Percentiles rank a stretch among this genome's conserved stretches.
Evolutionary conservation across 495 filamentous ascomycete genomes (phyloP).

Genomic region (Penicillium macrosclerotiorum): DNA sequence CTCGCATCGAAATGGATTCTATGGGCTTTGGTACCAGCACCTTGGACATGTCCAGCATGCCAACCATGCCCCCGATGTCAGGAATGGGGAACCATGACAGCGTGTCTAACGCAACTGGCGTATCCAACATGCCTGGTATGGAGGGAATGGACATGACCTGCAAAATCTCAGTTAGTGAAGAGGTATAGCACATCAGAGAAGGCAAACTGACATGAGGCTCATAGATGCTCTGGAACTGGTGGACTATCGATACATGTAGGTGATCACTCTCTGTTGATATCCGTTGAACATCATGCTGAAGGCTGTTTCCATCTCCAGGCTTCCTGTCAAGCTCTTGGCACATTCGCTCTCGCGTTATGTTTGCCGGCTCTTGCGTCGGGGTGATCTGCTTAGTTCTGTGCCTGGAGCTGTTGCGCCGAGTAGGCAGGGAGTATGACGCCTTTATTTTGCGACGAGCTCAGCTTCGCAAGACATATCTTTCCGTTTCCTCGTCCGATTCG

Average conservation of each 20-base stretch:
- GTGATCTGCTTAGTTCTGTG: slow-evolving; percentile 59
- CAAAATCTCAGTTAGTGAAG: slow-evolving; percentile 41
- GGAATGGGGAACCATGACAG: background rate
- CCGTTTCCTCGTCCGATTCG: background rate
- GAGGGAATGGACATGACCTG: slow-evolving; percentile 25
- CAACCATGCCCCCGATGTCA: background rate
- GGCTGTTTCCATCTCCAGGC: slow-evolving; percentile 25
- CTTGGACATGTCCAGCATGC: slow-evolving; percentile 10
- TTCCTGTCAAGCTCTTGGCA: slow-evolving; percentile 68
- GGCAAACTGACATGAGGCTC: slow-evolving; percentile 1
- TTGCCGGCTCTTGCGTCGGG: slow-evolving; percentile 71
- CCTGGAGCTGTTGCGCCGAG: slow-evolving; percentile 63
- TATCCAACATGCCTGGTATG: slow-evolving; percentile 13
- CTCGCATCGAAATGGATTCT: no score
- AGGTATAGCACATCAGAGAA: background rate
- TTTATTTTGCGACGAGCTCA: slow-evolving; percentile 49
- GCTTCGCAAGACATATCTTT: slow-evolving; percentile 15
- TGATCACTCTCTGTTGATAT: background rate
- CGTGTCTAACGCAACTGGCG: background rate
- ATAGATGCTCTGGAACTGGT: slow-evolving; percentile 79
- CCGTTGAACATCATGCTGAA: background rate
- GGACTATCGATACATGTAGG: slow-evolving; percentile 63
- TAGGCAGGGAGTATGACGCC: slow-evolving; percentile 58
- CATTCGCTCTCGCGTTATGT: slow-evolving; percentile 57
- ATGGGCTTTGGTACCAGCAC: no score